Conservation (phyloP, 768 basidiomycete species). For the Leccinum boreale region DNA sequence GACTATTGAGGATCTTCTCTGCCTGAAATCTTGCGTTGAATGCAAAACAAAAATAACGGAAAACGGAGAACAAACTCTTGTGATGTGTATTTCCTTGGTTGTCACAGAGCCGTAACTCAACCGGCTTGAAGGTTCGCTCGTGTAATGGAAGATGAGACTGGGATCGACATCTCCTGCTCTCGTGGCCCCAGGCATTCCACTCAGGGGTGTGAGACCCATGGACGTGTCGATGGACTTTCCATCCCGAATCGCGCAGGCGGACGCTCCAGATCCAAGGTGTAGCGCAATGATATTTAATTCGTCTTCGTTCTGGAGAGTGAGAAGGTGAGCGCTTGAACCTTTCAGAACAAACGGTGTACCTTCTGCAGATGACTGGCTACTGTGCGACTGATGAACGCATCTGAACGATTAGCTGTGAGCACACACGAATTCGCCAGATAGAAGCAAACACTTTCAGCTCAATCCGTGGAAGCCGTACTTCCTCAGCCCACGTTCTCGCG, state of each 20-base stretch:
- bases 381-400: conserved; percentile 63
- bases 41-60: background rate
- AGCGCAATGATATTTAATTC: conserved; percentile 74
- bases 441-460: conserved; percentile 45
- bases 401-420: conserved; percentile 31
- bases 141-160: conserved; percentile 81
- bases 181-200: conserved; percentile 86
- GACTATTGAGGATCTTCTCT: conserved; percentile 70
- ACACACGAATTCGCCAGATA: background rate
- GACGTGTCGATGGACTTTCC: conserved; percentile 82
- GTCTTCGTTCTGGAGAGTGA: conserved; percentile 34
- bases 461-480: conserved; percentile 94
- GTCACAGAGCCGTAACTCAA: conserved; percentile 51
- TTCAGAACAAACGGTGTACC: conserved; percentile 25
- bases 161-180: conserved; percentile 83
- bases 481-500: conserved; percentile 62
- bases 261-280: conserved; percentile 91
- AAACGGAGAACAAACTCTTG: conserved; percentile 34
- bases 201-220: conserved; percentile 88
- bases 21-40: conserved; percentile 39
- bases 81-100: conserved; percentile 50
- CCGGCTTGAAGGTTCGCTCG: conserved; percentile 44
- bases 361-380: conserved; percentile 60
- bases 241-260: conserved; percentile 67
- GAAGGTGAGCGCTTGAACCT: background rate